Conservation (phyloP, 2,329 filamentous ascomycete species). For the Xylariales sp. region DNA sequence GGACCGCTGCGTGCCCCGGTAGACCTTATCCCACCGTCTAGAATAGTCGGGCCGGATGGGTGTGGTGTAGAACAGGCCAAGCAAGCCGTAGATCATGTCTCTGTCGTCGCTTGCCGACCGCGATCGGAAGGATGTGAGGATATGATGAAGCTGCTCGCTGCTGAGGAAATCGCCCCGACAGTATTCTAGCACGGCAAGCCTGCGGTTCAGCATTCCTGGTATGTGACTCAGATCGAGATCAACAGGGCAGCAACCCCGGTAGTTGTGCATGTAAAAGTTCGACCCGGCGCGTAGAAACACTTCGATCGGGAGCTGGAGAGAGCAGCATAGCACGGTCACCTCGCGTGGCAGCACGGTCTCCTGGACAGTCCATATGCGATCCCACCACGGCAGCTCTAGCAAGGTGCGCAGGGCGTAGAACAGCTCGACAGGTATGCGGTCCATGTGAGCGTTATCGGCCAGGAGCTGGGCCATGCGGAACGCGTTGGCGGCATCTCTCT, state of each 20-base stretch:
- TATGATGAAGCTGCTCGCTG: background rate
- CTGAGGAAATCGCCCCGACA: background rate
- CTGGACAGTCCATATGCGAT: background rate
- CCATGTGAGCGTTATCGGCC: background rate
- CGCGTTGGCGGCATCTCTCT: no score
- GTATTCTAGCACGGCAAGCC: no score
- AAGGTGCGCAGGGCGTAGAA: background rate
- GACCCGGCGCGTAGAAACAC: background rate
- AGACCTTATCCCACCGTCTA: background rate
- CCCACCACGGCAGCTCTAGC: background rate
- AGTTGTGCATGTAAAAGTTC: background rate
- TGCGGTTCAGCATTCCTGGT: no score
- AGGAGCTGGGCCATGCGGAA: no score
- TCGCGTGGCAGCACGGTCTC: background rate
- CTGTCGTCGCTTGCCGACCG: background rate
- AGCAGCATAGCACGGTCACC: background rate
- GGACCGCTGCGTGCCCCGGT: background rate
- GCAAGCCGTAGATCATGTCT: background rate
- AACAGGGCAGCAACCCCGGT: no score
- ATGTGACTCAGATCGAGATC: no score
- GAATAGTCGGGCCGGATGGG: background rate
- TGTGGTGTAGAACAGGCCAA: background rate
- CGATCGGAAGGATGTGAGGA: background rate
- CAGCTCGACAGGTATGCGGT: background rate
- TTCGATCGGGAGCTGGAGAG: background rate